phyloP scores from a whole-genome alignment of 2,329 filamentous ascomycete species.

The Beauveria brongniartii region DNA sequence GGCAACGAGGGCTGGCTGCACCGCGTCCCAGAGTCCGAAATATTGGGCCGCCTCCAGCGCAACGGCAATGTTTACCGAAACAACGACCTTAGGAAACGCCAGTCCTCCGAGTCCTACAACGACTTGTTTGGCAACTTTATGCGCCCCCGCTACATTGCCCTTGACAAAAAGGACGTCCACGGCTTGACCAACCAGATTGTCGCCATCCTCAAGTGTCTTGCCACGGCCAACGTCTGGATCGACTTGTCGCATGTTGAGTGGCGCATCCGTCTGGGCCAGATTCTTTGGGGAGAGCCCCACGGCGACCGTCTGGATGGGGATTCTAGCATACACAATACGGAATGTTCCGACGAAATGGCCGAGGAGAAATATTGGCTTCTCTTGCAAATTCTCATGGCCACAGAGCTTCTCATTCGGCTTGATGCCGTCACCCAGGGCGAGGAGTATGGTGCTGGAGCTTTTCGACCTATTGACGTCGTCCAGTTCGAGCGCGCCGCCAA shows the following conservation, averaged over 20 bases:
- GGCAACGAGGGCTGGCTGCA: slow-evolving; percentile 45
- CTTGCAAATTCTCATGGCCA: slow-evolving; percentile 56
- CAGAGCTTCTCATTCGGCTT: slow-evolving; percentile 56
- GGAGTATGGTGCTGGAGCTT: slow-evolving; percentile 42
- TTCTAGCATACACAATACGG: slow-evolving; percentile 41
- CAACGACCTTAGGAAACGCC: slow-evolving; percentile 41
- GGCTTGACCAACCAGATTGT: slow-evolving; percentile 63
- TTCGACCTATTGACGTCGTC: slow-evolving; percentile 48
- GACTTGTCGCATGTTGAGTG: slow-evolving; percentile 69
- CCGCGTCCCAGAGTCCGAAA: slow-evolving; percentile 46
- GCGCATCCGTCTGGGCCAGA: slow-evolving; percentile 64
- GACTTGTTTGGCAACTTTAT: slow-evolving; percentile 54
- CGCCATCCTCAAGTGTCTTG: slow-evolving; percentile 57
- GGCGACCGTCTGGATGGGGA: slow-evolving; percentile 47
- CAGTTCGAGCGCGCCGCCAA: slow-evolving; percentile 56
- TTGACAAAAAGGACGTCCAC: slow-evolving; percentile 50
- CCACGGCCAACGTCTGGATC: slow-evolving; percentile 60
- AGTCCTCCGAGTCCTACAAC: slow-evolving; percentile 51
- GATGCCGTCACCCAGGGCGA: slow-evolving; percentile 56
- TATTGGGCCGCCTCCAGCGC: slow-evolving; percentile 51
- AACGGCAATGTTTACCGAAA: slow-evolving; percentile 48
- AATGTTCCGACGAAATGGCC: slow-evolving; percentile 41
- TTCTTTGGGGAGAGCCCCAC: slow-evolving; percentile 54
- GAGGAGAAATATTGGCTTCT: slow-evolving; percentile 61
- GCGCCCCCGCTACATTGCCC: slow-evolving; percentile 46